Percentiles rank a stretch among this genome's conserved stretches.
Evolutionary conservation across 169 alveolate species (phyloP).

Genomic region (Plasmodium cynomolgi): DNA sequence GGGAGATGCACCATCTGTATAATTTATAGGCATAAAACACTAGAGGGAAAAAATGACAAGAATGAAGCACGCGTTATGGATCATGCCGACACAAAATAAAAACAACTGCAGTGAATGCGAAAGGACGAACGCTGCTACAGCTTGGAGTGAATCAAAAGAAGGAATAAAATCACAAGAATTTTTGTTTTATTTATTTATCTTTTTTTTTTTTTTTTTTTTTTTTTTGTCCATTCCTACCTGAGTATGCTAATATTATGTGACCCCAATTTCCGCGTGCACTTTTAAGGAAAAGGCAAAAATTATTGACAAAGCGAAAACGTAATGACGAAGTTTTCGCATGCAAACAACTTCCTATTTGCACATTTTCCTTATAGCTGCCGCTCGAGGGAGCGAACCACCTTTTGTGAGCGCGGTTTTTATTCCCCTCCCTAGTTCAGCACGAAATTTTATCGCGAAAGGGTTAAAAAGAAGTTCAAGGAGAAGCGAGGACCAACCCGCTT

Average conservation of each 20-base stretch:
- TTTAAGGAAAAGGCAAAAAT: neutral
- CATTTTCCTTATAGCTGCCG: neutral
- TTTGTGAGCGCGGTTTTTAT: neutral
- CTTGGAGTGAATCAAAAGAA: neutral
- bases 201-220: too few relatives aligned
- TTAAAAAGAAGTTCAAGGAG: neutral
- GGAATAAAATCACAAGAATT: neutral
- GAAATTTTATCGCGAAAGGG: neutral
- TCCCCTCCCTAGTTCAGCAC: neutral
- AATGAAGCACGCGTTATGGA: neutral
- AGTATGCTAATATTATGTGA: neutral
- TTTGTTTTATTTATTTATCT: neutral
- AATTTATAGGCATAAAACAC: neutral
- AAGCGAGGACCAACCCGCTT: neutral
- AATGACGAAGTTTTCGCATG: neutral
- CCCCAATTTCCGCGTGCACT: neutral
- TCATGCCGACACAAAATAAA: neutral
- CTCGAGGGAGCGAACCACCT: neutral
- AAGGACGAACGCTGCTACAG: neutral
- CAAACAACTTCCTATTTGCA: neutral
- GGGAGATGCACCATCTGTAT: neutral
- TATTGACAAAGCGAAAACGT: neutral
- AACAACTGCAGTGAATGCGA: neutral
- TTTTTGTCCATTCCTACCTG: neutral
- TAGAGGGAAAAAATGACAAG: neutral